Base-by-base conservation (phyloP, 257 asterid species). In the Prunella vulgaris region DNA sequence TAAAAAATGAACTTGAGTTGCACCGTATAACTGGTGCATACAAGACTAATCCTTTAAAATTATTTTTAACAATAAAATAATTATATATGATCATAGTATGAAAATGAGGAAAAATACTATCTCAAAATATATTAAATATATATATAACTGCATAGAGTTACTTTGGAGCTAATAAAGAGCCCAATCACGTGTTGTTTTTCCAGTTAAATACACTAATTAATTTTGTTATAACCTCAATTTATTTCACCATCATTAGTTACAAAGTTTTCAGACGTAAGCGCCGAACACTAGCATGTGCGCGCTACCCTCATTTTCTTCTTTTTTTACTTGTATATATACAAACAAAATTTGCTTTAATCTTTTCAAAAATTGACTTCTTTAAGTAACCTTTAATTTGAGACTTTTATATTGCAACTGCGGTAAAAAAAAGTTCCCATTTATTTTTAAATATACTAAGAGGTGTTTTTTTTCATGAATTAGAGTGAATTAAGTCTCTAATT, bases 241-340 rank as follows among this genome's bases (percentile, higher is more conserved):
- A 70, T 37, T 49, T 21, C 49, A 38, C 49, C 48, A 28, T n/a
- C 48, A 22, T n/a, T 61, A 64, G 61, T 79, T 69, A 69, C 61
- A 46, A 70, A 61, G 38, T 65, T 66, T 62, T 20, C 37, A 69
- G 79, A 83, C 24, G 61, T 61, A 46, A 70, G 69, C 59, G 40
- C 76, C 76, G 8, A 60, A 73, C 76, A 60, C 44, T 32, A 15
- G 62, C 88, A 83, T 73, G 85, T 83, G 87, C 81, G 33, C 17
- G 38, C 53, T 68, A 58, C 72, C 52, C 72, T 37, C 66, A n/a
- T 28, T 60, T 60, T 71, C 64, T 56, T 32, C 44, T 38, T 59
- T 32, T 70, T 35, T 28, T 25, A 25, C 28, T 25, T 9, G 4
- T 13, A 33, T 57, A 46, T 30, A 35, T 46, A 65, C 56, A 33